Evolutionary conservation across 768 basidiomycete genomes (phyloP), one percentile per base, ranked within the genome.

Genomic region (Candolleomyces aberdarensis): DNA sequence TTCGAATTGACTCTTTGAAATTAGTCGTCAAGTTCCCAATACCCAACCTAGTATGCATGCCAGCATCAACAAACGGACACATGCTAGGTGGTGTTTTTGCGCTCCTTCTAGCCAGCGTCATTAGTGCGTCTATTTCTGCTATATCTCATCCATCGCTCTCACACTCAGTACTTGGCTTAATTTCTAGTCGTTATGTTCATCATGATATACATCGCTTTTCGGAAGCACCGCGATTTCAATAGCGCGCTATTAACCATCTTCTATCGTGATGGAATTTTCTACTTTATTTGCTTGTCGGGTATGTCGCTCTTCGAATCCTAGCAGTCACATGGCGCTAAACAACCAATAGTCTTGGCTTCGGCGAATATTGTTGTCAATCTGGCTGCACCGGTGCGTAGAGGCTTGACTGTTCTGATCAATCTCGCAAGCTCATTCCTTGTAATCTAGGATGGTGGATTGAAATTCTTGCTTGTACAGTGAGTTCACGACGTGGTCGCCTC

Each of bases 181-280:
- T 8, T 36, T 53, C 52, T 10, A 56, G 54, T 56, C 39, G 54
- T 56, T 6, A 56, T 56, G 54, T 43, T 56, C 54, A 56, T 56
- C 54, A 56, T 56, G 54, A 56, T 56, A 39, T 56, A 56, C 40
- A 32, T 56, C 40, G 54, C 54, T 5, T 56, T 56, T n/a, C 54
- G 54, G 5, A 56, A 56, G 54, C 54, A 56, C 20, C 54, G 54
- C 36, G 19, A 56, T 20, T 19, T 56, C 39, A 56, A 56, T 36
- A 56, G 40, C 54, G 39, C 39, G 5, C 54, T 56, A 3, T 14
- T 56, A 5, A 56, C 54, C 11, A 43, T 56, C 17, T 56, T 56
- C n/a, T 56, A 56, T 43, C 54, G 54, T 8, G 54, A 56, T 43
- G 54, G 54, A 15, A 56, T 56, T 26, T 56, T 56, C 40, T 56